These are phyloP conservation scores for Lichtheimia ramosa DNA, from an alignment of 371 early-diverging fungal genomes.

Conservation along the genomic window DNA sequence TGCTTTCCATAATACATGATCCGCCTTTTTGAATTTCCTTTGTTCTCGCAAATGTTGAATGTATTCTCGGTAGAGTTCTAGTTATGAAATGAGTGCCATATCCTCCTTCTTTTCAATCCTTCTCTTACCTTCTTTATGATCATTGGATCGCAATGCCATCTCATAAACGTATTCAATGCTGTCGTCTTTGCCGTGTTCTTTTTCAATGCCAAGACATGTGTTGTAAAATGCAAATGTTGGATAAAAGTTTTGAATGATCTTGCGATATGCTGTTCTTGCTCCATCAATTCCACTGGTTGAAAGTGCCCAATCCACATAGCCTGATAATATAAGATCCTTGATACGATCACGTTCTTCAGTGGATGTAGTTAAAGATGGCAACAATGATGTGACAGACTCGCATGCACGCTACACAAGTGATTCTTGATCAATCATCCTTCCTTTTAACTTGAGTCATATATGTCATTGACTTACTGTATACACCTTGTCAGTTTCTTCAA, in stretches of 20 bases:
- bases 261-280: conserved; percentile 51
- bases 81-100: not conserved
- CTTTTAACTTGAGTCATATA: not conserved
- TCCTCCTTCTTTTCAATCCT: not conserved
- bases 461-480: conserved; percentile 22
- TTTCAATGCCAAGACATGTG: conserved; percentile 61
- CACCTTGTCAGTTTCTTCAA: conserved; percentile 29
- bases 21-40: conserved; percentile 45
- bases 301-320: conserved; percentile 51
- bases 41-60: conserved; percentile 56
- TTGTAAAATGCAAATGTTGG: conserved; percentile 62
- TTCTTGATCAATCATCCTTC: conserved; percentile 2
- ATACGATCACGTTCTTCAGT: conserved; percentile 44
- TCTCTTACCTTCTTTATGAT: conserved; percentile 57
- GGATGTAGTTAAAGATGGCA: conserved; percentile 48
- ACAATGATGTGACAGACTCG: conserved; percentile 37
- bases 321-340: conserved; percentile 45
- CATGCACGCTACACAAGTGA: conserved; percentile 35
- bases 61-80: conserved; percentile 60
- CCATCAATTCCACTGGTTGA: conserved; percentile 48
- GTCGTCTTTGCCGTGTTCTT: conserved; percentile 22
- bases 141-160: conserved; percentile 52
- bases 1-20: conserved; percentile 66
- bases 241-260: conserved; percentile 54
- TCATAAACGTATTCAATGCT: conserved; percentile 49